Base-by-base conservation (phyloP, 208 protist species). In the Leishmania amazonensis region DNA sequence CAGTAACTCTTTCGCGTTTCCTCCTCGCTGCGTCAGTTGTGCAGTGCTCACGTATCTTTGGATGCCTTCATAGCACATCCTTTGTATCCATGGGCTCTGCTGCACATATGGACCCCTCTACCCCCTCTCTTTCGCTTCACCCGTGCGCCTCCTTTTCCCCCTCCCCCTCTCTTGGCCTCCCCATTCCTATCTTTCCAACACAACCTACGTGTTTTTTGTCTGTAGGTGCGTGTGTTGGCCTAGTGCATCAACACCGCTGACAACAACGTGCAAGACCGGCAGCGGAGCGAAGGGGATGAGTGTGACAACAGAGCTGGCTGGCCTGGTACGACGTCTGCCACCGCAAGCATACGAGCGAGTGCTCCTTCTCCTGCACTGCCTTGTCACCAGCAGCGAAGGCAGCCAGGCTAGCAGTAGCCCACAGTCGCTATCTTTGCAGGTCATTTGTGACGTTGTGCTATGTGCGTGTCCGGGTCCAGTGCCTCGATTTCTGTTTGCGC, bases 401-500 rank as follows among this genome's bases (percentile, higher is more conserved):
- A 35, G 40, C 21, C 28, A 65, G 21, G 19, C 13, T 19, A 60
- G 51, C 79, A 57, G 65, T 38, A 77, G 53, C 45, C 17, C 49
- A 38, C 13, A 45, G 13, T 4, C 31, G 1, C 82, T 93, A 1
- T 91, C 81, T 6, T 62, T 85, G 62, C 53, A 45, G 40, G 83
- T 85, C 15, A 72, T 91, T 49, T 78, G 71, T n/a, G 47, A 77
- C 9, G 19, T 90, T n/a, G 64, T 91, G 6, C 67, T 80, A 40
- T 87, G 62, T 68, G 80, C 86, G 7, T 90, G 84, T 58, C 86
- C 90, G 1, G 84, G 83, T 0, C n/a, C 75, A 1, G 68, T 83
- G 21, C 86, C 88, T 13, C 85, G 90, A 13, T 96, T 96, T 83
- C 75, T 95, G 49, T 92, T 96, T 80, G 89, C 85, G 8, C 79